Evolutionary conservation across 495 filamentous ascomycete genomes (phyloP), one percentile per base, ranked within the genome.

Genomic region (Podospora anserina): DNA sequence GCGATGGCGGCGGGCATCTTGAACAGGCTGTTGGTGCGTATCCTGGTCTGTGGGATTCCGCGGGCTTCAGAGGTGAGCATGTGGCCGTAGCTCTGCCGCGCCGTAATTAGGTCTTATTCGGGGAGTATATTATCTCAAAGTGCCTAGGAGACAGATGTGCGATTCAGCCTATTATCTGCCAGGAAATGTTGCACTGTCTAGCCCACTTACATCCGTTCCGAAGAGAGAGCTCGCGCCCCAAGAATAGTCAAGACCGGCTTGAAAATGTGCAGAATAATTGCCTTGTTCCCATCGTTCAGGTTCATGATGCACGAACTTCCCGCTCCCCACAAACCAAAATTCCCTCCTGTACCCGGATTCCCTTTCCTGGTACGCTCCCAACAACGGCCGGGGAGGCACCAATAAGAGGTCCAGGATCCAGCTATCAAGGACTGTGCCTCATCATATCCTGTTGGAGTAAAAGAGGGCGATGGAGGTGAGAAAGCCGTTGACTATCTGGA

Each of bases 91-190:
- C 53, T 64, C 7, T 9, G 49, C 54, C 32, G 18, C 18, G 27
- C 63, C 34, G 30, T 34, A 57, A 28, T 39, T 49, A 53, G 16
- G 68, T 63, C 53, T 32, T 62, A 20, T n/a, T 56, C 59, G 53
- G 53, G 39, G n/a, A 55, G 15, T 26, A 23, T 5, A 23, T 15
- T n/a, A 55, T 66, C 39, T 66, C 64, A 53, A 60, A 61, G 53
- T 66, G 64, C 32, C 59, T 61, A 44, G 53, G 23, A 11, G 32
- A 0, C 6, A 18, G 16, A 26, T 0, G 5, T 18, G 15, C 64
- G 61, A 55, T 71, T 71, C 66, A 65, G 66, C 66, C 69, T 68
- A 59, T 71, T 26, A 54, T 61, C 56, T 61, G 39, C 39, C n/a
- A 9, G 9, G 69, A 26, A 15, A 63, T 55, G 44, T 13, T 55